phyloP scores from a whole-genome alignment of 2,329 filamentous ascomycete genomes.

The Pseudocercospora vitis region DNA sequence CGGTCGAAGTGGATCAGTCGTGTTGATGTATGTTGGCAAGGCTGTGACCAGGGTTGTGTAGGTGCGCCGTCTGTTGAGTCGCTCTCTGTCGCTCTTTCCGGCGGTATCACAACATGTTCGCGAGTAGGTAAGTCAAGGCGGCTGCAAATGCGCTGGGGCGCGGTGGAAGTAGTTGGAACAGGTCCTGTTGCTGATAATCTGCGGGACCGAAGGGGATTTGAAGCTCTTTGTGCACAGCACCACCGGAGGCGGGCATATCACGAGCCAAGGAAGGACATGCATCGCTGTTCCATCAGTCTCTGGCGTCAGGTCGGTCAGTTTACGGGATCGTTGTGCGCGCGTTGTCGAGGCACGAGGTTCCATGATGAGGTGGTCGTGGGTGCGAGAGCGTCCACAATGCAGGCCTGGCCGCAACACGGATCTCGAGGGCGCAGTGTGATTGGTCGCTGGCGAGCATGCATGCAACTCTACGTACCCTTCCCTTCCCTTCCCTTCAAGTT shows the following conservation, averaged over 20 bases:
- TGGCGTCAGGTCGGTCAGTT: slow-evolving; percentile 15
- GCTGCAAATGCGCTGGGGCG: not conserved
- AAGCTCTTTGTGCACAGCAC: not conserved
- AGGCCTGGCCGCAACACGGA: not conserved
- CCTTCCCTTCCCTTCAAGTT: not conserved
- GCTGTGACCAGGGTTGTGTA: not conserved
- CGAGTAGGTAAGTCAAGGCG: not conserved
- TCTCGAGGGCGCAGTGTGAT: not conserved
- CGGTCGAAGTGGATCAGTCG: not conserved
- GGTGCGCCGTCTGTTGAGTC: not conserved
- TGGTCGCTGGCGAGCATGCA: not conserved
- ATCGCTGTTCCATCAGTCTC: slow-evolving; percentile 12
- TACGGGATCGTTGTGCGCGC: slow-evolving; percentile 14
- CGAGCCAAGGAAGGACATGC: not conserved
- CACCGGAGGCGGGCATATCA: slow-evolving; percentile 10
- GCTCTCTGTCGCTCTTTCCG: not conserved
- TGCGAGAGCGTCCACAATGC: slow-evolving; percentile 6
- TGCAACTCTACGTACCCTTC: not conserved
- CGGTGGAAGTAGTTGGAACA: not conserved
- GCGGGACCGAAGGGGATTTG: not conserved
- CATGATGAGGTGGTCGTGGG: slow-evolving; percentile 1
- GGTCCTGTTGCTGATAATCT: slow-evolving; percentile 2
- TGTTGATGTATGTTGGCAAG: not conserved
- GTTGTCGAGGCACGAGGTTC: slow-evolving; percentile 16
- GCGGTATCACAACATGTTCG: not conserved